phyloP scores from a whole-genome alignment of 352 stramenopile species.

The Stramenopiles sp. region DNA sequence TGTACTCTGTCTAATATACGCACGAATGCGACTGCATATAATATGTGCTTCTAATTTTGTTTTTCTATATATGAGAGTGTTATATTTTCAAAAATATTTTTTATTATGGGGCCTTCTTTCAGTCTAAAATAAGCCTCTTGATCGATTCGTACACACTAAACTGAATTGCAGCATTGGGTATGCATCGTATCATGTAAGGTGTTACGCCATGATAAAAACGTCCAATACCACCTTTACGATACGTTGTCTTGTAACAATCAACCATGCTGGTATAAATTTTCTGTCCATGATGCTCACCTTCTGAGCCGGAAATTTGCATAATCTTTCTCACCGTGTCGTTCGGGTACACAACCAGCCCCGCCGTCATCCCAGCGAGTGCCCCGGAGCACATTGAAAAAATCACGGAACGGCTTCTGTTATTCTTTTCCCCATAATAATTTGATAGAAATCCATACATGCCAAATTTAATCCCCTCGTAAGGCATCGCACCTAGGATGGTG shows the following conservation, averaged over 20 bases:
- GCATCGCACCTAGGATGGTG: constrained; percentile 42
- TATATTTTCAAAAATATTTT: too few species aligned
- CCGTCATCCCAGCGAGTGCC: constrained; percentile 39
- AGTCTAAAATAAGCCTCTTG: too few species aligned
- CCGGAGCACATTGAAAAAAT: constrained; percentile 41
- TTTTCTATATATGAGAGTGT: too few species aligned
- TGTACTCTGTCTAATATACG: too few species aligned
- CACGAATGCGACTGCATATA: too few species aligned
- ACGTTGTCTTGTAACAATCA: not conserved
- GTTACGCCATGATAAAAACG: not conserved
- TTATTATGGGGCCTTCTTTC: too few species aligned
- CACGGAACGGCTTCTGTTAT: constrained; percentile 20
- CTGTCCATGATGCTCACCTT: constrained; percentile 1
- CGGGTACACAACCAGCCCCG: constrained; percentile 43
- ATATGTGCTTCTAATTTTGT: too few species aligned
- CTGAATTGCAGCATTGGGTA: not conserved
- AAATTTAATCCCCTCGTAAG: constrained; percentile 58
- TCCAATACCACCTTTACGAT: not conserved
- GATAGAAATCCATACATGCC: constrained; percentile 41
- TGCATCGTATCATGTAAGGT: not conserved
- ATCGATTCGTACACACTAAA: constrained; percentile 3
- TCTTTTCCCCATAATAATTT: constrained; percentile 22
- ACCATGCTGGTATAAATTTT: not conserved
- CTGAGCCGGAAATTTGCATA: constrained; percentile 26
- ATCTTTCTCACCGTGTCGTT: constrained; percentile 52